Base-by-base conservation (phyloP, 2,329 filamentous ascomycete genomes). In the Davidsoniella eucalypti region DNA sequence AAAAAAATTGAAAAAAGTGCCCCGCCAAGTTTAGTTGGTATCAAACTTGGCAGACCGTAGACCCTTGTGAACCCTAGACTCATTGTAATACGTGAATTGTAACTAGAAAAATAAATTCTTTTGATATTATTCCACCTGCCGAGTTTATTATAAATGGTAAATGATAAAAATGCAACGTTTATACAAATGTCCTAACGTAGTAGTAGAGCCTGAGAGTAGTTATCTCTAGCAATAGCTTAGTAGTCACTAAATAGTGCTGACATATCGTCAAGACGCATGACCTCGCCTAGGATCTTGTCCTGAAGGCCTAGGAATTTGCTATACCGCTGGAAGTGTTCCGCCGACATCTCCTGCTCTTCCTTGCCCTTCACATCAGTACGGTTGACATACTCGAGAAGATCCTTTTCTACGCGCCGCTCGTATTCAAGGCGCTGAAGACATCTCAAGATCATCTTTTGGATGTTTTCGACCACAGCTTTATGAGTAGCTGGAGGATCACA, bases 391-490 rank as follows among this genome's bases (percentile, higher is more conserved):
- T 81, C 76, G 26, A 96, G 71, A 21, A 94, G 78, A 49, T 80
- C 76, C 55, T 78, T 75, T 52, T 86, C 76, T 55, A 78, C 78
- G 46, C 76, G 73, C 38, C 84, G 76, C 63, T 95, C 86, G 25
- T 84, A 77, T 36, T 80, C 76, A 21, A 93, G 73, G 21, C 87
- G 82, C 62, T 94, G 85, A 45, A 95, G 63, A 55, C 83, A 84
- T 51, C 88, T 78, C 14, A 87, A 74, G 84, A 96, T 94, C 25
- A 81, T 76, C 63, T 94, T 94, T 69, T 94, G 96, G 0, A 83
- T 77, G 53, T 86, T 82, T 55, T 94, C 82, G 9, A 94, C 65
- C 1, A 94, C 67, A 54, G 82, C 75, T 17, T 75, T 72, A 45
- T 80, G 70, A 5, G 83, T 81, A 44, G 84, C 76, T 43, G 87